phyloP scores from a whole-genome alignment of 768 basidiomycete genomes.

The Sistotremastrum niveocremeum region DNA sequence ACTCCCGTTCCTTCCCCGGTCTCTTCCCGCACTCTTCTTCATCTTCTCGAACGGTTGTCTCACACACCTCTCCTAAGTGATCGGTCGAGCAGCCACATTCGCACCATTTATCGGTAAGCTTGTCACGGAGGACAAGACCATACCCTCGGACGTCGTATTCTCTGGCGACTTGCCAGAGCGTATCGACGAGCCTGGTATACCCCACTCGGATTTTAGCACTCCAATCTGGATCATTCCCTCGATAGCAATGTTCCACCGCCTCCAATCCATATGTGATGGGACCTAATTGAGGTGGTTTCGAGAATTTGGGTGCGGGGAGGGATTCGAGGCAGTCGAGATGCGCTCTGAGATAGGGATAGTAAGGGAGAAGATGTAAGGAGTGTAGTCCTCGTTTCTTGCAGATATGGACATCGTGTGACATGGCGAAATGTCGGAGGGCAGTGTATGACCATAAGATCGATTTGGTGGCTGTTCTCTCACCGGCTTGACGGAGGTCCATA shows the following conservation, averaged over 20 bases:
- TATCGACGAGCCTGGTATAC: conserved; percentile 49
- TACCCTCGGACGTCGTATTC: conserved; percentile 67
- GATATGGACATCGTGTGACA: conserved; percentile 55
- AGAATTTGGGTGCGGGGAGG: conserved; percentile 39
- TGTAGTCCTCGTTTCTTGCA: conserved; percentile 55
- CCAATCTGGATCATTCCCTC: conserved; percentile 43
- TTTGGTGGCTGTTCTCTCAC: conserved; percentile 68
- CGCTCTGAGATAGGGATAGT: conserved; percentile 41
- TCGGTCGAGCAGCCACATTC: conserved; percentile 73
- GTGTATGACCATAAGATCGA: conserved; percentile 73
- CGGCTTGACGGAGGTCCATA: conserved; percentile 70
- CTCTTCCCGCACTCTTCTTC: conserved; percentile 47
- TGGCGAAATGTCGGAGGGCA: conserved; percentile 58
- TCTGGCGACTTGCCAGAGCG: conserved; percentile 54
- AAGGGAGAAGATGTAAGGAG: conserved; percentile 49
- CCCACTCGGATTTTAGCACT: conserved; percentile 43
- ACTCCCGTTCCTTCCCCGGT: conserved; percentile 57
- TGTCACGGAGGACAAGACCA: conserved; percentile 54
- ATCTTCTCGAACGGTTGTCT: conserved; percentile 55
- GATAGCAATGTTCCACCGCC: conserved; percentile 29
- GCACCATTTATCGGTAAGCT: conserved; percentile 64
- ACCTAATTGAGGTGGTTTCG: conserved; percentile 54
- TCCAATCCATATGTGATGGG: conserved; percentile 43
- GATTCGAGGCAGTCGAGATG: conserved; percentile 52
- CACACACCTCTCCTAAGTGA: conserved; percentile 65